Base-by-base conservation (phyloP, 495 filamentous ascomycete genomes). In the Podospora conica region DNA sequence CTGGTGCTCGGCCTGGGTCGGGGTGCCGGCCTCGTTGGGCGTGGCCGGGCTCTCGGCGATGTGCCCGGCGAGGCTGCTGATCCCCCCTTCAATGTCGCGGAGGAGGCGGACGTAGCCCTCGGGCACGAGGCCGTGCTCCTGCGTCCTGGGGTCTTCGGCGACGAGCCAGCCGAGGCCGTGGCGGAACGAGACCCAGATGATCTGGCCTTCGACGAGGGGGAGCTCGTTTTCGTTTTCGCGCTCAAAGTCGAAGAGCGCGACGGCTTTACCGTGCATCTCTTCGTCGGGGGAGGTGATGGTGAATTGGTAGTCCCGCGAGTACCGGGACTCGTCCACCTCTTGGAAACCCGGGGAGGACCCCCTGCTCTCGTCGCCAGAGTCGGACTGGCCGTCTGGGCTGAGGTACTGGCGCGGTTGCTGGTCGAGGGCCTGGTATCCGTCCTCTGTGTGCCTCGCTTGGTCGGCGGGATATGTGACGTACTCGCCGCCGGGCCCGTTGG, bases 141-240 rank as follows among this genome's bases (percentile, higher is more conserved):
- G 91, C 3, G 92, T 96, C 74, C 88, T 91, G n/a, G 95, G 95
- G 71, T 98, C 96, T 77, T 96, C 89, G 3, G 96, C 95, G 24
- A 98, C 95, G 53, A 98, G 82, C 95, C 95, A 98, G 54, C 95
- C 95, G 77, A 97, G 91, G 21, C 93, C 93, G 75, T 98, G 93
- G 29, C 95, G 83, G 74, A 97, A 98, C 10, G 91, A 94, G 53
- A 98, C 93, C 84, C 93, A 93, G 55, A 98, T 96, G 62, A 97
- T 90, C 73, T 98, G 95, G 31, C 96, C 96, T 76, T 98, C 95
- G 0, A 89, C 87, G 21, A 98, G 80, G 18, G 92, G 93, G 15
- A 98, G 84, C 78, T 98, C 95, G 69, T 97, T 98, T 72, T 96
- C 92, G 72, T 98, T 97, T 75, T 98, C 95, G 25, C 92, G 86